These are phyloP conservation scores for Lasiodiplodia sp. DNA, from an alignment of 2,329 filamentous ascomycete genomes.

Conservation along the genomic window DNA sequence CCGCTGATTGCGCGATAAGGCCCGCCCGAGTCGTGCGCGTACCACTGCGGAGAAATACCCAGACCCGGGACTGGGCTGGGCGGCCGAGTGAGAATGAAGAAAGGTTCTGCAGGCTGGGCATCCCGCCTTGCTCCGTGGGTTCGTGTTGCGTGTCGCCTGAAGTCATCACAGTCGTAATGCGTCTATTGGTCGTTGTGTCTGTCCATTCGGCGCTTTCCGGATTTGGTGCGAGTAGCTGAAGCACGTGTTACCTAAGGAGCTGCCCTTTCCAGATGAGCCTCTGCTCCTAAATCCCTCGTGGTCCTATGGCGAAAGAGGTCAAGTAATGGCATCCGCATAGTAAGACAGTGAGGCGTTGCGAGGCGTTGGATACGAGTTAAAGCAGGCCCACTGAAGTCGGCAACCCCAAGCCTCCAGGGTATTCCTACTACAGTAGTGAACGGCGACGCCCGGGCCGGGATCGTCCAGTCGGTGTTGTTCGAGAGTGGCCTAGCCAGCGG, in stretches of 20 bases:
- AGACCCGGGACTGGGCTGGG: not conserved
- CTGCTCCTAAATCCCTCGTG: not conserved
- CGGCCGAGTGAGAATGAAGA: not conserved
- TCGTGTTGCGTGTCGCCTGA: not conserved
- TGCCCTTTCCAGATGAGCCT: not conserved
- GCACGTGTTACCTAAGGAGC: not conserved
- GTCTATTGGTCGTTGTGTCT: not conserved
- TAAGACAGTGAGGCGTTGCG: not conserved
- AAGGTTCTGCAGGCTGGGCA: not conserved
- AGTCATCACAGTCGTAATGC: not conserved
- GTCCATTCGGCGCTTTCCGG: not conserved
- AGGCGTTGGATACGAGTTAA: not conserved
- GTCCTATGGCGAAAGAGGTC: not conserved
- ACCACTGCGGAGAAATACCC: not conserved
- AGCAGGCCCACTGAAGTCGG: not conserved
- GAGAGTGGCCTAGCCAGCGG: not conserved
- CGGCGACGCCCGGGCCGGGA: not conserved
- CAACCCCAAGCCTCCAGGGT: not conserved
- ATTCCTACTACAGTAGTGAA: not conserved
- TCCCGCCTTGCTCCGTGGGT: too few relatives aligned
- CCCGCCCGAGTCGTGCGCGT: slow-evolving; percentile 2
- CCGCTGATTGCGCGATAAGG: slow-evolving; percentile 18
- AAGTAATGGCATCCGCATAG: not conserved
- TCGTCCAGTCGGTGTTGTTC: not conserved
- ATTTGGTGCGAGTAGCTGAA: not conserved